Base-by-base conservation (phyloP, 306 rosid species). In the Erythrophleum fordii region DNA sequence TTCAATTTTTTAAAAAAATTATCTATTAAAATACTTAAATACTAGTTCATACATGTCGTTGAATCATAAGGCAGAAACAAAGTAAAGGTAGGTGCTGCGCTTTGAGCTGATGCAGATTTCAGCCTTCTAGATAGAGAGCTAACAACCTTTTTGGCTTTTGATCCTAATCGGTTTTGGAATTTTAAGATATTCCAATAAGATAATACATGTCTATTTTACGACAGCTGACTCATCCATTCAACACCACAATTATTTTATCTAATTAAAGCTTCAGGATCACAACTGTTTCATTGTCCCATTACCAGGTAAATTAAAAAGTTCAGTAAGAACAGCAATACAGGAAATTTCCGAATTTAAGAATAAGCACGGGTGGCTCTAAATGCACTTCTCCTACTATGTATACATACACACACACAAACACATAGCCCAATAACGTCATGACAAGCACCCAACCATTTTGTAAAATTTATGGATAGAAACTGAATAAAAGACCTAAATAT, bases 151-250 rank as follows among this genome's bases (percentile, higher is more conserved):
- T 58, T 82, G 31, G 53, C 25, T 79, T 69, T 46, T 59, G 10
- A 26, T 60, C 42, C 60, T 73, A 45, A 67, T 66, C 28, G 56
- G 26, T 26, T 49, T 25, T 74, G 48, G 53, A 39, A 18, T 37
- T 59, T 26, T 52, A 46, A 45, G 39, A 45, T 46, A 56, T 58
- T 73, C 80, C 75, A 70, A 72, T 44, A 64, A 73, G 82, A 79
- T 51, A 81, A 79, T 77, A 69, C 78, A 74, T 51, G 69, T 77
- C 23, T 62, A 59, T 51, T 45, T 45, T 48, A 68, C 76, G 44
- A 78, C 72, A 81, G 79, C 88, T 55, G 78, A 90, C 78, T 87
- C 90, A 84, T 84, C 82, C 83, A 78, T 84, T 77, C 90, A 86
- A 80, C 79, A 68, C 80, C 85, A 67, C 74, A 77, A 71, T 51